These are phyloP conservation scores for Alternaria ventricosa DNA, from an alignment of 2,329 filamentous ascomycete species.

Conservation along the genomic window DNA sequence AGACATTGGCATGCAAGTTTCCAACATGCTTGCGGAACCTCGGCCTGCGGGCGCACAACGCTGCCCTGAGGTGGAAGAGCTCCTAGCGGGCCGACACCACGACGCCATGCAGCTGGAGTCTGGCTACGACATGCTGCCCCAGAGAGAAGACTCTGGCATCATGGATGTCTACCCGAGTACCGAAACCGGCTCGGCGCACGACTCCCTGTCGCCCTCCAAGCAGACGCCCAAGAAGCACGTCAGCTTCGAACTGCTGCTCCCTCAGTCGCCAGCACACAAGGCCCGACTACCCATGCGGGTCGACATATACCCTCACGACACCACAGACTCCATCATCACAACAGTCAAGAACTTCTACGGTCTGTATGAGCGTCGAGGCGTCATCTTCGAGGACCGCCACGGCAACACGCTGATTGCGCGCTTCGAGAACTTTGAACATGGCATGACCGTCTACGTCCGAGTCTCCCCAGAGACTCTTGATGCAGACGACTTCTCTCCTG, in stretches of 20 bases:
- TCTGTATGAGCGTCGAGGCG: conserved; percentile 81
- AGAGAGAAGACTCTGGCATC: conserved; percentile 39
- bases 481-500: conserved; percentile 55
- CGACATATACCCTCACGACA: conserved; percentile 93
- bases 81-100: conserved; percentile 39
- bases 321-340: conserved; percentile 95
- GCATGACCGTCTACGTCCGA: conserved; percentile 92
- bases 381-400: conserved; percentile 92
- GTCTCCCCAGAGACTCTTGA: conserved; percentile 69
- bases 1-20: conserved; percentile 39
- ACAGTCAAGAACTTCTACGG: conserved; percentile 99
- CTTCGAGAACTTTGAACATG: conserved; percentile 92
- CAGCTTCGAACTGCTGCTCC: conserved; percentile 77
- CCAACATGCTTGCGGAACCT: conserved; percentile 38
- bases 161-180: conserved; percentile 47
- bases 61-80: conserved; percentile 33
- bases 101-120: conserved; percentile 28
- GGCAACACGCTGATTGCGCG: conserved; percentile 92
- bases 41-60: conserved; percentile 33
- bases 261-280: conserved; percentile 70
- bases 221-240: conserved; percentile 67
- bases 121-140: conserved; percentile 37
- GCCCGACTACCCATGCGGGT: conserved; percentile 84
- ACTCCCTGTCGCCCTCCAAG: conserved; percentile 47
- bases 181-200: conserved; percentile 39